Percentiles rank a stretch among this genome's conserved stretches.
These are phyloP conservation scores for Geoglossum cookeanum DNA, from an alignment of 2,329 filamentous ascomycete genomes.

Conservation along the genomic window DNA sequence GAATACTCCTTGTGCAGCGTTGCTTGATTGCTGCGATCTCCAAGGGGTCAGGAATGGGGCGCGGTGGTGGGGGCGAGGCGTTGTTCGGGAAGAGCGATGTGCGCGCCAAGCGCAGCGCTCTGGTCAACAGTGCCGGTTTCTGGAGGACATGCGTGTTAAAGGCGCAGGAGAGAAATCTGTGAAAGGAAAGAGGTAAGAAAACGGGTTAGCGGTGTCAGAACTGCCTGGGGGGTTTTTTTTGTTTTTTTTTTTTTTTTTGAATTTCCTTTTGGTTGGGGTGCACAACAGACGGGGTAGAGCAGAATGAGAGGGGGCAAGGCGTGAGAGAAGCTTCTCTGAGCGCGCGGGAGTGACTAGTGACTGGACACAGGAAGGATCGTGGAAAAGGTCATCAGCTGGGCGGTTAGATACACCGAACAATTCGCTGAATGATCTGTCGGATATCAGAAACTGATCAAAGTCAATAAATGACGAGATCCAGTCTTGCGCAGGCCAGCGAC, in stretches of 20 bases:
- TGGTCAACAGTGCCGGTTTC: slow-evolving; percentile 32
- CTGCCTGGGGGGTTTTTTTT: background rate
- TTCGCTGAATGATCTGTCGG: background rate
- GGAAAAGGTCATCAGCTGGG: background rate
- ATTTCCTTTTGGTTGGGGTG: background rate
- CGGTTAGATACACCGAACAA: background rate
- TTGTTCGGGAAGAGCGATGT: slow-evolving; percentile 62
- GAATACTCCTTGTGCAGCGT: slow-evolving; percentile 24
- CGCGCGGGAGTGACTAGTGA: background rate
- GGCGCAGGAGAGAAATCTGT: slow-evolving; percentile 27
- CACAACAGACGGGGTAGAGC: background rate
- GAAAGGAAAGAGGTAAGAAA: background rate
- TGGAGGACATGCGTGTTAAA: slow-evolving; percentile 23
- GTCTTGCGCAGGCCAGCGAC: background rate
- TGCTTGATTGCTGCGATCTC: slow-evolving; percentile 23
- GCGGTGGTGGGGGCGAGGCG: slow-evolving; percentile 40
- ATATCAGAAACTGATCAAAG: background rate
- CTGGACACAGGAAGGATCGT: background rate
- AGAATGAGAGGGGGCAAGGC: too few species aligned
- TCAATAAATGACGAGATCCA: background rate
- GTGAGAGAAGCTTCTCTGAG: background rate
- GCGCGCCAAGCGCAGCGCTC: slow-evolving; percentile 46
- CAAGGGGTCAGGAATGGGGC: slow-evolving; percentile 11
- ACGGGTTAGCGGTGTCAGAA: background rate
- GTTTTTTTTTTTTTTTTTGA: background rate